Evolutionary conservation across 2,329 filamentous ascomycete species (phyloP).

Genomic region (Fonsecaea monophora): DNA sequence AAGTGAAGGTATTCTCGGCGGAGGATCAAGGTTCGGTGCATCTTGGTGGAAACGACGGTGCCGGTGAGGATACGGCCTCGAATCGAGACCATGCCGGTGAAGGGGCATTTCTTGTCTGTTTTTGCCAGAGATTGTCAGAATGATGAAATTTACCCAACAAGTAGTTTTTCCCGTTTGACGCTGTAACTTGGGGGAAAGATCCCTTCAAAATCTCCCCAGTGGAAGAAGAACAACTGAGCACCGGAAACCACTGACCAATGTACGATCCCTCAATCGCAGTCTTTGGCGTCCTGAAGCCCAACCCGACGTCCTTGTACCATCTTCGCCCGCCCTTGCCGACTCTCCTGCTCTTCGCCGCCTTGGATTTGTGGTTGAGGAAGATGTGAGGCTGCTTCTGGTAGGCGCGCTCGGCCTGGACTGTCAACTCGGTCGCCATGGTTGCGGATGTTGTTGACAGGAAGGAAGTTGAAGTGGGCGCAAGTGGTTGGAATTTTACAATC

Average conservation of each 20-base stretch:
- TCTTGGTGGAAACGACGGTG: conserved; percentile 99
- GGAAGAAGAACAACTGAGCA: neutral
- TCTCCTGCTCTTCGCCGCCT: conserved; percentile 78
- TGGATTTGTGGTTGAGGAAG: conserved; percentile 97
- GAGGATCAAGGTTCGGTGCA: conserved; percentile 99
- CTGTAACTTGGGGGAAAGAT: neutral
- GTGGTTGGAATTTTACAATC: conserved; percentile 25
- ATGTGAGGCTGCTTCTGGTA: conserved; percentile 99
- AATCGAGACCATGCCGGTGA: conserved; percentile 98
- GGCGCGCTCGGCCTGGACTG: conserved; percentile 99
- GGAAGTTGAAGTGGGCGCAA: conserved; percentile 37
- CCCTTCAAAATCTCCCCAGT: neutral
- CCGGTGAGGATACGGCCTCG: conserved; percentile 99
- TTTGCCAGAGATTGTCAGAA: conserved; percentile 38
- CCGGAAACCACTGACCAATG: conserved; percentile 75
- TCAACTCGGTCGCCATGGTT: conserved; percentile 97
- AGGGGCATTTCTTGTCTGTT: conserved; percentile 99
- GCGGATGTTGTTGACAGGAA: conserved; percentile 49
- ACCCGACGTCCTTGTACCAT: conserved; percentile 99
- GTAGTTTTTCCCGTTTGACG: neutral
- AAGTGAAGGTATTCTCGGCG: conserved; percentile 99
- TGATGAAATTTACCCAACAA: conserved; percentile 4
- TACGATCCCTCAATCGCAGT: conserved; percentile 98
- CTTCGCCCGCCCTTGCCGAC: conserved; percentile 91
- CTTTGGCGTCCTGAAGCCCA: conserved; percentile 99